These are phyloP conservation scores for Chlamydomonas sp. DNA, from an alignment of 139 green algal genomes.

Conservation along the genomic window DNA sequence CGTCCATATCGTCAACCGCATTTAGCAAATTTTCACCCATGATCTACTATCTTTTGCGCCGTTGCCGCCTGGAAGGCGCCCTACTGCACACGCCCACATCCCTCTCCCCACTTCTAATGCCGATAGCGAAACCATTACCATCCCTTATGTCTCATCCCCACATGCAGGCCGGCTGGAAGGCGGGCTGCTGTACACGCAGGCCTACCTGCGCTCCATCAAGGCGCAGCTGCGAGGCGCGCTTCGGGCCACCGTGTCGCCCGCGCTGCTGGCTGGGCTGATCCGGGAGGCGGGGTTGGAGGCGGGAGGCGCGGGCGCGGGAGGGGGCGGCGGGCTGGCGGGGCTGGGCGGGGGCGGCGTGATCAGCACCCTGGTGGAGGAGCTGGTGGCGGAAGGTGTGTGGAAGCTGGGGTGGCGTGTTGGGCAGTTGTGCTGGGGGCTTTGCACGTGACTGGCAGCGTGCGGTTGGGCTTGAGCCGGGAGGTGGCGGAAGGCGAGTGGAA, in stretches of 20 bases:
- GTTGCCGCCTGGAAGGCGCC: no score
- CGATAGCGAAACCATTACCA: not conserved
- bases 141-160: not conserved
- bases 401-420: not conserved
- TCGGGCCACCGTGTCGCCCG: slow-evolving; percentile 62
- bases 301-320: slow-evolving; percentile 25
- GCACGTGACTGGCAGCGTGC: no score
- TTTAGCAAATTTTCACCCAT: no score
- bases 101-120: not conserved
- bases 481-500: no score
- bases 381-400: slow-evolving; percentile 58
- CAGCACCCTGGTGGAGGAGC: slow-evolving; percentile 53
- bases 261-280: slow-evolving; percentile 45
- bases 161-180: slow-evolving; percentile 75
- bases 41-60: no score
- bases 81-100: not conserved
- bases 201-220: slow-evolving; percentile 84
- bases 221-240: slow-evolving; percentile 86
- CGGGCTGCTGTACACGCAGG: slow-evolving; percentile 86
- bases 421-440: not conserved
- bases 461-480: no score
- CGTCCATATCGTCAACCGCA: no score
- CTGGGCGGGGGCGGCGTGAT: slow-evolving; percentile 24
- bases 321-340: slow-evolving; percentile 40
- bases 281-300: slow-evolving; percentile 39